These are phyloP conservation scores for Nannochloris sp. DNA, from an alignment of 139 green algal genomes.

Conservation along the genomic window DNA sequence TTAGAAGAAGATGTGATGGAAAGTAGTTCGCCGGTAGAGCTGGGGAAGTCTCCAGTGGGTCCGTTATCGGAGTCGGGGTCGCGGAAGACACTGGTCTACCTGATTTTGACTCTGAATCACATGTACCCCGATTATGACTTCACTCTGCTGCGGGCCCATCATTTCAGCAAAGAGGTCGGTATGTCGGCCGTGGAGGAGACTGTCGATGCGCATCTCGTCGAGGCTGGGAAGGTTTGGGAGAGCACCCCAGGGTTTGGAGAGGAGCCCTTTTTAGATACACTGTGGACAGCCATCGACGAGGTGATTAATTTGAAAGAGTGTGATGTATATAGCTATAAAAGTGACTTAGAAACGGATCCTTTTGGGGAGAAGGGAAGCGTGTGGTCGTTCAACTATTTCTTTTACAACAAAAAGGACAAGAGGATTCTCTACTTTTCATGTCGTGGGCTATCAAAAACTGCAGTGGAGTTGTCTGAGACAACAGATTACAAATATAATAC, in stretches of 20 bases:
- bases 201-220: conserved; percentile 78
- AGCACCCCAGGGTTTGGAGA: conserved; percentile 65
- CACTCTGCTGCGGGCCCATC: conserved; percentile 72
- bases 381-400: conserved; percentile 98
- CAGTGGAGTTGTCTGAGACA: conserved; percentile 36
- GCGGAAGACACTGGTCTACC: conserved; percentile 94
- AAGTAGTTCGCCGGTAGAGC: conserved; percentile 48
- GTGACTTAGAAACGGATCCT: conserved; percentile 70
- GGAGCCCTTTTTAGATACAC: conserved; percentile 68
- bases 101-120: conserved; percentile 98
- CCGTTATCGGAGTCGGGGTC: conserved; percentile 53
- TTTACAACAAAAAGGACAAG: conserved; percentile 96
- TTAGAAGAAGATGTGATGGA: conserved; percentile 83
- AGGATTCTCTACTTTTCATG: conserved; percentile 16
- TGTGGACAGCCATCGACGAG: conserved; percentile 88
- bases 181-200: conserved; percentile 63
- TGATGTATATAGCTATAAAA: conserved; percentile 89
- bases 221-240: conserved; percentile 84
- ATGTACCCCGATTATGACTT: conserved; percentile 95
- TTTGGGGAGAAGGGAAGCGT: conserved; percentile 79
- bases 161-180: conserved; percentile 85
- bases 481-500: conserved; percentile 55
- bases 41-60: conserved; percentile 82
- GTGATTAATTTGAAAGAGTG: conserved; percentile 83
- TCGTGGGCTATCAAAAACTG: conserved; percentile 35